Conservation (phyloP, 75 land plant genomes). For the Gnetum montanum region DNA sequence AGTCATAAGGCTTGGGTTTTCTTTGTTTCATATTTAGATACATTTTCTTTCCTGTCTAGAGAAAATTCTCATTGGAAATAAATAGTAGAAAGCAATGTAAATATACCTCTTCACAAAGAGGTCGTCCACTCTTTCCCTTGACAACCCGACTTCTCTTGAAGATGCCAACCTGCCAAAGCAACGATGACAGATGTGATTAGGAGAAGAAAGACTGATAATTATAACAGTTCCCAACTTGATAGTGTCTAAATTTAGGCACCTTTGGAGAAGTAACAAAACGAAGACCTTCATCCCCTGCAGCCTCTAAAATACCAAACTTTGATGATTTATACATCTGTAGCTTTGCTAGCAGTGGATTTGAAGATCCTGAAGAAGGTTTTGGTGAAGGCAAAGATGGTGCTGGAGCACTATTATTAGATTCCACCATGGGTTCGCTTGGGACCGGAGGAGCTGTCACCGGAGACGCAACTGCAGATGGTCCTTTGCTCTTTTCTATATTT, state of each 20-base stretch:
- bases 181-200: too few relatives aligned
- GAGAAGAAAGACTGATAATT: too few relatives aligned
- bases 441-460: conserved; percentile 39
- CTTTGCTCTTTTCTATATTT: conserved; percentile 31
- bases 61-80: too few relatives aligned
- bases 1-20: too few relatives aligned
- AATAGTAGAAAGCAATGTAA: too few relatives aligned
- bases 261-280: conserved; percentile 61
- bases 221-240: not conserved
- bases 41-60: too few relatives aligned
- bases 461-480: conserved; percentile 12
- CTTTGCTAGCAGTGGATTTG: conserved; percentile 25
- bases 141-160: conserved; percentile 62
- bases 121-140: conserved; percentile 71
- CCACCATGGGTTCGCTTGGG: conserved; percentile 48
- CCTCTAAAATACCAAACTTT: conserved; percentile 52
- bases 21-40: too few relatives aligned
- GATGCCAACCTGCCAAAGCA: conserved; percentile 58
- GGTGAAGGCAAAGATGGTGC: conserved; percentile 23
- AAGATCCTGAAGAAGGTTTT: conserved; percentile 22
- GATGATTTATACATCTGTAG: conserved; percentile 21
- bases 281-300: conserved; percentile 50
- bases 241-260: conserved; percentile 18
- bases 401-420: conserved; percentile 26
- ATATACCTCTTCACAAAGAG: conserved; percentile 72